Percentiles rank a stretch among this genome's conserved stretches.
Conservation (phyloP, 2,329 filamentous ascomycete species). For the Aureobasidium sp. region DNA sequence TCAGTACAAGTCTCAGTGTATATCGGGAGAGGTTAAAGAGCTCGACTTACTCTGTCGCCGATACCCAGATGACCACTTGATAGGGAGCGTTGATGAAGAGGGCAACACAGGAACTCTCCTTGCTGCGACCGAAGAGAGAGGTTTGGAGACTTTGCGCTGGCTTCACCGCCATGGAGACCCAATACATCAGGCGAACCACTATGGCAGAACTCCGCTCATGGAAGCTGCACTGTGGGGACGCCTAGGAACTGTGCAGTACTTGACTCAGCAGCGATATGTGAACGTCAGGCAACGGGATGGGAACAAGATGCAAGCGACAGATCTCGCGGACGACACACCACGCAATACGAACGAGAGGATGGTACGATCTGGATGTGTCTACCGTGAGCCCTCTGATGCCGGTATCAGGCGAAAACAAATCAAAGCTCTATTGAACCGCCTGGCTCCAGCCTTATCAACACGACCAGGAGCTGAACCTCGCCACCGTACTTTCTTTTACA, state of each 20-base stretch:
- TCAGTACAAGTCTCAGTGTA: background rate
- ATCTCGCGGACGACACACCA: background rate
- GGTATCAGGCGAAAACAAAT: background rate
- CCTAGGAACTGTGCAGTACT: background rate
- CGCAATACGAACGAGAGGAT: background rate
- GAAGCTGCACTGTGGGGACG: background rate
- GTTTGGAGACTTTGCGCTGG: background rate
- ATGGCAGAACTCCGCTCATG: background rate
- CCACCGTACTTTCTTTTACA: background rate
- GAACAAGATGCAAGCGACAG: background rate
- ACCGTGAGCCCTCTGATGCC: background rate
- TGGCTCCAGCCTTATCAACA: background rate
- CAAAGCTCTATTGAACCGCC: background rate
- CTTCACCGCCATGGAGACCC: background rate
- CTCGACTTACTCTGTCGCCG: background rate
- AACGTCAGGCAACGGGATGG: background rate
- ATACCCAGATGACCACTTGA: background rate
- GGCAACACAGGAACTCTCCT: background rate
- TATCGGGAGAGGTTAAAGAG: background rate
- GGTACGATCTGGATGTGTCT: background rate
- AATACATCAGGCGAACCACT: background rate
- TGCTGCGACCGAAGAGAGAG: background rate
- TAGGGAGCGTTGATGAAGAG: background rate
- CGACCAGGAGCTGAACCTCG: background rate
- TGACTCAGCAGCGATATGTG: background rate